A percentile compares a stretch with the other conserved stretches of the same genome.
phyloP scores from a whole-genome alignment of 1,284 basidiomycete genomes.

The Fomitopsis betulina region DNA sequence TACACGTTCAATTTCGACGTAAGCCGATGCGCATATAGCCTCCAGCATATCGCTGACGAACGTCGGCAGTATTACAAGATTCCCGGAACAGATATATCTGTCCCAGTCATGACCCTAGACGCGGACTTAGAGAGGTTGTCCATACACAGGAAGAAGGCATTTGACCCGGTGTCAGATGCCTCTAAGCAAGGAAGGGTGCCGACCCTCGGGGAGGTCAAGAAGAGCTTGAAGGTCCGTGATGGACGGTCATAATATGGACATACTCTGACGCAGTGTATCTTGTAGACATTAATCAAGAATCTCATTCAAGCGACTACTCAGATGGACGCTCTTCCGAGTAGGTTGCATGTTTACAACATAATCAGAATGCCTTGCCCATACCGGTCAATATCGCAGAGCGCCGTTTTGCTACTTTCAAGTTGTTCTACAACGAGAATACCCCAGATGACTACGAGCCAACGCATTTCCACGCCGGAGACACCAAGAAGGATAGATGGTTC shows the following conservation, averaged over 20 bases:
- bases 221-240: conserved; percentile 56
- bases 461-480: conserved; percentile 64
- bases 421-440: conserved; percentile 72
- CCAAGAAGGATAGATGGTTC: conserved; percentile 65
- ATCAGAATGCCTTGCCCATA: background rate
- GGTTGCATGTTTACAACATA: conserved; percentile 15
- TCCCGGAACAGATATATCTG: conserved; percentile 45
- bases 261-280: background rate
- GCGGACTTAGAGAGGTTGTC: conserved; percentile 49
- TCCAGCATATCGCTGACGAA: background rate
- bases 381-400: conserved; percentile 41
- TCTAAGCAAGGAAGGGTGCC: conserved; percentile 53
- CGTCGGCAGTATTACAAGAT: conserved; percentile 52
- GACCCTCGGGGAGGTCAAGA: conserved; percentile 69
- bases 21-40: conserved; percentile 8
- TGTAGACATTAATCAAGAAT: conserved; percentile 64
- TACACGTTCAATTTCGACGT: conserved; percentile 81
- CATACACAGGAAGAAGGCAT: conserved; percentile 28
- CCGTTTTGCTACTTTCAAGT: conserved; percentile 79
- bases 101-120: conserved; percentile 68
- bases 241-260: background rate
- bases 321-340: conserved; percentile 75
- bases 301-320: conserved; percentile 70
- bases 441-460: conserved; percentile 77
- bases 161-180: conserved; percentile 53